Base-by-base conservation (phyloP, 164 flowering plant species). In the Aristolochia fimbriata region DNA sequence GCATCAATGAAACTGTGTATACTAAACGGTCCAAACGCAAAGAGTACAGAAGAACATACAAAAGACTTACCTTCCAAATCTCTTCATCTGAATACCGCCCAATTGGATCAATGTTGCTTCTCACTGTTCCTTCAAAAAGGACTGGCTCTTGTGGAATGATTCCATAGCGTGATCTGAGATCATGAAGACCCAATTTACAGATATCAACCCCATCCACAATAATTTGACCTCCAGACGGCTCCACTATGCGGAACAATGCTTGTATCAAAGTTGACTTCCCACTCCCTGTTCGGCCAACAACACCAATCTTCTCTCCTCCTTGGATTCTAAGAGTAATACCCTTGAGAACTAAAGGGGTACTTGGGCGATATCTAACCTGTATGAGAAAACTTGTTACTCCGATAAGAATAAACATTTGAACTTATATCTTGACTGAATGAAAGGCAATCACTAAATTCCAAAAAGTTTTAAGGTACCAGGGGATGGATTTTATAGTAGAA, bases 121-220 rank as follows among this genome's bases (percentile, higher is more conserved):
- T 74, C 33, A 92, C 88, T 2, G 96, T 89, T 59, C 98, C 98
- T 78, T 92, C 87, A 52, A 92, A 92, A 17, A 89, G 90, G 31
- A 92, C 90, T 33, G 98, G 98, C 61, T 92, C 98, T 70, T 92
- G 98, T 59, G 96, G 98, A 73, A 92, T 92, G 67, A 92, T 92
- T 1, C 98, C 96, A 27, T 83, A 87, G 14, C 96, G 86, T 21
- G 96, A 89, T 70, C 97, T 78, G 8, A 92, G 83, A 80, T 89
- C 88, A 60, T 89, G 96, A 64, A 92, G 97, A 20, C 98, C 98
- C 4, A 92, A 53, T 50, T 45, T 71, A 61, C 69, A 68, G 53
- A 92, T 86, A 66, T 92, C 94, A 15, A 89, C 74, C 21, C 80
- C 83, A 63, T 92, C 98, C 2, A 92, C 72, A 20, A 89, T 69